Evolutionary conservation across 768 basidiomycete species (phyloP).

Genomic region (Tubosaeta sp.): DNA sequence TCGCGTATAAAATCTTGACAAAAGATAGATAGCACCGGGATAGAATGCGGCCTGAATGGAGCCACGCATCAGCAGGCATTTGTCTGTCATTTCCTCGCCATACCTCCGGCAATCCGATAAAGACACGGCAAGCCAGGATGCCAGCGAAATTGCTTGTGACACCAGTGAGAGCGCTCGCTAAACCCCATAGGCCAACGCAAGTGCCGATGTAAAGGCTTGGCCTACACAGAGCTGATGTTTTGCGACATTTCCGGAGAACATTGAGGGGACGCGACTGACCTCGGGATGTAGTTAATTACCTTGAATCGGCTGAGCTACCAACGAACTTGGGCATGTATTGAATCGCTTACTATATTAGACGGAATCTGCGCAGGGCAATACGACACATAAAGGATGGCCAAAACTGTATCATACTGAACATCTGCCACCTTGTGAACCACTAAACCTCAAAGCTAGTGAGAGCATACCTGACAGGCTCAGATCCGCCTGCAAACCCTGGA

Average conservation of each 20-base stretch:
- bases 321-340: not conserved
- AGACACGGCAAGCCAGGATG: conserved; percentile 54
- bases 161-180: conserved; percentile 60
- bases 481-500: conserved; percentile 50
- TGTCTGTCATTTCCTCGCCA: not conserved
- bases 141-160: conserved; percentile 53
- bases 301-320: conserved; percentile 13
- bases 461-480: conserved; percentile 40
- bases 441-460: not conserved
- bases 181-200: conserved; percentile 61
- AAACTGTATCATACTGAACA: conserved; percentile 50
- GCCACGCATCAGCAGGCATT: not conserved
- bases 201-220: conserved; percentile 59
- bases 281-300: conserved; percentile 52
- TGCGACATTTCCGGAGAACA: not conserved
- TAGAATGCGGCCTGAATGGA: conserved; percentile 52
- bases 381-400: conserved; percentile 56
- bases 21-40: conserved; percentile 45
- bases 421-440: conserved; percentile 29
- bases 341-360: conserved; percentile 9
- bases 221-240: conserved; percentile 26
- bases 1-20: conserved; percentile 25
- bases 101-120: conserved; percentile 61
- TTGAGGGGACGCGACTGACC: conserved; percentile 28
- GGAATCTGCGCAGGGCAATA: conserved; percentile 58